Percentiles rank a stretch among this genome's conserved stretches.
phyloP scores from a whole-genome alignment of 164 flowering plant species.

The Euptelea pleiosperma region DNA sequence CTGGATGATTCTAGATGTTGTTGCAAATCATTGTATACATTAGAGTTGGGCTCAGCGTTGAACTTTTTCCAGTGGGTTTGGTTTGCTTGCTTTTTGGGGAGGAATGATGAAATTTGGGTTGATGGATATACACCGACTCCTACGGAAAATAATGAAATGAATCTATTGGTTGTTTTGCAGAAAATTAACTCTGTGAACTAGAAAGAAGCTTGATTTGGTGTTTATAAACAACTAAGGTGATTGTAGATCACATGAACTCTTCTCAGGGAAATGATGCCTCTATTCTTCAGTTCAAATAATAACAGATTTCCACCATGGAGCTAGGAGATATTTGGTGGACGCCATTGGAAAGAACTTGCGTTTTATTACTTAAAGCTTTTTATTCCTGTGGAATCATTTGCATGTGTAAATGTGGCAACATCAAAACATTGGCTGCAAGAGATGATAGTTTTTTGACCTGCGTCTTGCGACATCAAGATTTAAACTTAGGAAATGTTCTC shows the following conservation, averaged over 20 bases:
- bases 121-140: too few relatives aligned
- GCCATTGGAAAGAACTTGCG: background rate
- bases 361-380: background rate
- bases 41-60: too few relatives aligned
- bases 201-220: background rate
- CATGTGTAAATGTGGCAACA: background rate
- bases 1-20: too few relatives aligned
- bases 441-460: too few relatives aligned
- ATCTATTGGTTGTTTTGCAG: too few relatives aligned
- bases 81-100: too few relatives aligned
- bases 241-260: background rate
- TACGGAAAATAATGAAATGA: too few relatives aligned
- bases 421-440: background rate
- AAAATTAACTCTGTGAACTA: too few relatives aligned
- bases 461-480: too few relatives aligned
- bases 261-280: background rate
- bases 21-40: too few relatives aligned
- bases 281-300: background rate
- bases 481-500: background rate
- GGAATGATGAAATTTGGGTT: too few relatives aligned
- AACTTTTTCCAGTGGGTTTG: too few relatives aligned
- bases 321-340: conserved; percentile 1
- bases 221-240: background rate
- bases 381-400: background rate
- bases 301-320: background rate